Conservation (phyloP, 345 rosid species). For the Excoecaria cochinchinensis region DNA sequence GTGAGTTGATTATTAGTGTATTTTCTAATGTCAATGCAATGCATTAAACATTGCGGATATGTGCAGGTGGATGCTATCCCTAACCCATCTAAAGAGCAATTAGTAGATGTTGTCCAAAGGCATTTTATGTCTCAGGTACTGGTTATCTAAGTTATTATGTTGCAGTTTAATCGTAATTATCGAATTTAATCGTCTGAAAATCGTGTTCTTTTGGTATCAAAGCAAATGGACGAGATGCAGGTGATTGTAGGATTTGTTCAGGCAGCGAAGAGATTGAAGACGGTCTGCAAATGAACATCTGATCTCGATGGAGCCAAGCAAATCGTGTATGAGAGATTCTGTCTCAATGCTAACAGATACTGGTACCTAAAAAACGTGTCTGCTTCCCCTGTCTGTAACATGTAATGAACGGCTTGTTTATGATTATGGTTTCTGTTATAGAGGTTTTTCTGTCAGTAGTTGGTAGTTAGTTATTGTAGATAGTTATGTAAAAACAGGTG, state of each 20-base stretch:
- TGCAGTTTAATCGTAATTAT: no score
- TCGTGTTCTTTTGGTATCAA: slow-evolving; percentile 16
- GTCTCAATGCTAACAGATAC: slow-evolving; percentile 20
- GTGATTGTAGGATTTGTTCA: slow-evolving; percentile 92
- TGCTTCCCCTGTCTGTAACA: slow-evolving; percentile 34
- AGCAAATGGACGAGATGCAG: slow-evolving; percentile 98
- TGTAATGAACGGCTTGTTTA: slow-evolving; percentile 34
- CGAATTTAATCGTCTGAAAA: background rate
- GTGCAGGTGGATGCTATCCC: slow-evolving; percentile 72
- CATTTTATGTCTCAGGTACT: slow-evolving; percentile 95
- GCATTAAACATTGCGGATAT: background rate
- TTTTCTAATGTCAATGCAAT: background rate
- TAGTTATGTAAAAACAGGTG: slow-evolving; percentile 23
- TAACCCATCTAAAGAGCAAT: slow-evolving; percentile 83
- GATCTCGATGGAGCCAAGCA: background rate
- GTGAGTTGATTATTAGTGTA: slow-evolving; percentile 36
- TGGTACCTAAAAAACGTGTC: slow-evolving; percentile 5
- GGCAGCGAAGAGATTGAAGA: slow-evolving; percentile 80
- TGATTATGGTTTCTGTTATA: background rate
- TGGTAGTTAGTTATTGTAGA: slow-evolving; percentile 33
- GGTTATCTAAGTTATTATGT: background rate
- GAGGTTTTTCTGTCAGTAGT: slow-evolving; percentile 16
- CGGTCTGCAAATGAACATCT: slow-evolving; percentile 39
- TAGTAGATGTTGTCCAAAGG: slow-evolving; percentile 76
- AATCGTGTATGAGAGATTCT: background rate